Percentiles rank a stretch among this genome's conserved stretches.
These are phyloP conservation scores for Citrus glauca DNA, from an alignment of 345 rosid genomes.

Conservation along the genomic window DNA sequence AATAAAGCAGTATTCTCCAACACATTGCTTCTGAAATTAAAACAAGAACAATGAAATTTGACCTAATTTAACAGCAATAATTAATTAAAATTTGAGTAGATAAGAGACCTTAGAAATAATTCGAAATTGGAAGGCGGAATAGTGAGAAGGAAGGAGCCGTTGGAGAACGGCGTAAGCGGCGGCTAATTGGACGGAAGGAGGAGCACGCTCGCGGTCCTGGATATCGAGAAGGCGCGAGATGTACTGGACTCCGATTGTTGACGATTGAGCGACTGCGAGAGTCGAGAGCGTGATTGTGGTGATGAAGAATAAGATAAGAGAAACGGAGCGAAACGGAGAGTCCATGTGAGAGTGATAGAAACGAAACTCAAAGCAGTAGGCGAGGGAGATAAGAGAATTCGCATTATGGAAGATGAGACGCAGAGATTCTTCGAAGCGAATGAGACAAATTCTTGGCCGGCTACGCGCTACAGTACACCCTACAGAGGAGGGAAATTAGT, in stretches of 20 bases:
- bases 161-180: slow-evolving; percentile 54
- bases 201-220: slow-evolving; percentile 61
- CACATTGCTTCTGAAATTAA: slow-evolving; percentile 41
- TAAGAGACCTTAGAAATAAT: slow-evolving; percentile 44
- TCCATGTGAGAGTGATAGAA: slow-evolving; percentile 25
- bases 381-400: background rate
- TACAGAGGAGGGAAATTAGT: background rate
- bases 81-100: background rate
- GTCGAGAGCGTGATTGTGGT: background rate
- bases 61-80: background rate
- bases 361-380: slow-evolving; percentile 3
- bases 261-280: slow-evolving; percentile 23
- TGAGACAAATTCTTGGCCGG: slow-evolving; percentile 21
- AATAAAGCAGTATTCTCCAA: slow-evolving; percentile 45
- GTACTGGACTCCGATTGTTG: slow-evolving; percentile 59
- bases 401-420: slow-evolving; percentile 9
- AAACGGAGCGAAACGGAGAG: slow-evolving; percentile 29
- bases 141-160: slow-evolving; percentile 57
- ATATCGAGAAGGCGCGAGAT: slow-evolving; percentile 53
- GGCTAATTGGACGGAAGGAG: slow-evolving; percentile 51
- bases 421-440: slow-evolving; percentile 6
- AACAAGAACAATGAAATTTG: background rate
- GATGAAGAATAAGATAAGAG: slow-evolving; percentile 2
- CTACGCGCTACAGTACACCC: background rate
- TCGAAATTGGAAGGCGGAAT: slow-evolving; percentile 47